These are phyloP conservation scores for Myriosclerotinia curreyana DNA, from an alignment of 2,329 filamentous ascomycete species.

Conservation along the genomic window DNA sequence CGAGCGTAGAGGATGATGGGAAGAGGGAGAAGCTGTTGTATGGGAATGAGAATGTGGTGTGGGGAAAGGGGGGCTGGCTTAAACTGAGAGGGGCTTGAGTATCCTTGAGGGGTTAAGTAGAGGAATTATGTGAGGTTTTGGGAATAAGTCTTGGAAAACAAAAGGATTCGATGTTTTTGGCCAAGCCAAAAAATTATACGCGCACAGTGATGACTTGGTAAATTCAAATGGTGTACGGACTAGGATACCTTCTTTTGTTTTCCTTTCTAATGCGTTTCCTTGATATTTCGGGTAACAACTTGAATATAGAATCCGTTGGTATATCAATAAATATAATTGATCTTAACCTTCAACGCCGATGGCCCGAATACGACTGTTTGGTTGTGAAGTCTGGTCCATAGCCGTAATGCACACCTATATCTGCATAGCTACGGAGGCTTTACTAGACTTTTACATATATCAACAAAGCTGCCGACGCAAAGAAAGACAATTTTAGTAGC, in stretches of 20 bases:
- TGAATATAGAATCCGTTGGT: background rate
- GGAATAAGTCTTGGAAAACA: background rate
- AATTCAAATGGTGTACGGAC: background rate
- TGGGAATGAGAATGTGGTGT: slow-evolving; percentile 55
- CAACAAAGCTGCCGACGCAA: too few relatives aligned
- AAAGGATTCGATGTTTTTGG: background rate
- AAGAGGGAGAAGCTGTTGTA: slow-evolving; percentile 64
- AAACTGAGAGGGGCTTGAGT: background rate
- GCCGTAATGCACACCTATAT: too few relatives aligned
- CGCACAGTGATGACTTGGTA: background rate
- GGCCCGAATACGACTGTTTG: background rate
- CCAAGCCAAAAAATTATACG: background rate
- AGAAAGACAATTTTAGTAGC: too few relatives aligned
- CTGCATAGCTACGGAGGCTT: too few relatives aligned
- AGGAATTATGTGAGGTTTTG: background rate
- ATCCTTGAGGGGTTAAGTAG: too few relatives aligned
- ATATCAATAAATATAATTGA: background rate
- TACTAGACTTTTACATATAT: too few relatives aligned
- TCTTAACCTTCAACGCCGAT: background rate
- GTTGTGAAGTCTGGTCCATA: background rate
- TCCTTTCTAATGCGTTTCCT: background rate
- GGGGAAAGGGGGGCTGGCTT: slow-evolving; percentile 90
- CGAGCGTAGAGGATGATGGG: slow-evolving; percentile 62
- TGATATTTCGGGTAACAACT: background rate
- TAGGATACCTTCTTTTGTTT: background rate